Evolutionary conservation across 495 filamentous ascomycete species (phyloP).

Genomic region (Aspergillus bertholletiae): DNA sequence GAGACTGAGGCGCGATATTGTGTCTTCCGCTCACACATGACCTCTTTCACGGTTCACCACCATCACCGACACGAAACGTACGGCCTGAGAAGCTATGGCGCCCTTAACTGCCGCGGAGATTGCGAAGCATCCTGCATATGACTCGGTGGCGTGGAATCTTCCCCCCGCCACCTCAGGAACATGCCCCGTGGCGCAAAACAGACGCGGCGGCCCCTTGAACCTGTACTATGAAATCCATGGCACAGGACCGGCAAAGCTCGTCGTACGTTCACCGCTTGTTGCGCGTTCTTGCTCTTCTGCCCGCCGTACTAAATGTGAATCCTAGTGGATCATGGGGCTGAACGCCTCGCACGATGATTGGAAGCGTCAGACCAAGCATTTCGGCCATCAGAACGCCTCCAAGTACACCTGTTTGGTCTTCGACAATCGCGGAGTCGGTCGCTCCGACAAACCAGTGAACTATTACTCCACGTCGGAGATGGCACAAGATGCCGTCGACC

Average conservation of each 20-base stretch:
- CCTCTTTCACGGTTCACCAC: no score
- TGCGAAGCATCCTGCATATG: conserved; percentile 46
- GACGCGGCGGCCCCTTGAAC: conserved; percentile 63
- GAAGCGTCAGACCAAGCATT: conserved; percentile 75
- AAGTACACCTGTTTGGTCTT: conserved; percentile 69
- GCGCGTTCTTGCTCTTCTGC: background rate
- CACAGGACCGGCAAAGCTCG: conserved; percentile 60
- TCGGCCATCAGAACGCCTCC: conserved; percentile 61
- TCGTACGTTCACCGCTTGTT: conserved; percentile 51
- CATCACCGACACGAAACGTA: no score
- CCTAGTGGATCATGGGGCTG: conserved; percentile 31
- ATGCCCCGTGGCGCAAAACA: conserved; percentile 55
- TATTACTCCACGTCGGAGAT: conserved; percentile 47
- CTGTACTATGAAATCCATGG: conserved; percentile 80
- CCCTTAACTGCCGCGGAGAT: conserved; percentile 45
- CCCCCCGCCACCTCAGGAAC: conserved; percentile 54
- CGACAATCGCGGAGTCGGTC: conserved; percentile 72
- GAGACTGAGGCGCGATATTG: background rate
- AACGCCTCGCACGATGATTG: conserved; percentile 47
- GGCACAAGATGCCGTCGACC: conserved; percentile 56
- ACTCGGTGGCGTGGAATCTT: conserved; percentile 59
- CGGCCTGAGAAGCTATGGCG: no score
- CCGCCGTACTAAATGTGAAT: background rate
- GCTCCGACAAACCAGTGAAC: conserved; percentile 66
- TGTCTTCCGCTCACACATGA: background rate